These are phyloP conservation scores for Beta macrorhiza DNA, from an alignment of 179 eudicot genomes.

Conservation along the genomic window DNA sequence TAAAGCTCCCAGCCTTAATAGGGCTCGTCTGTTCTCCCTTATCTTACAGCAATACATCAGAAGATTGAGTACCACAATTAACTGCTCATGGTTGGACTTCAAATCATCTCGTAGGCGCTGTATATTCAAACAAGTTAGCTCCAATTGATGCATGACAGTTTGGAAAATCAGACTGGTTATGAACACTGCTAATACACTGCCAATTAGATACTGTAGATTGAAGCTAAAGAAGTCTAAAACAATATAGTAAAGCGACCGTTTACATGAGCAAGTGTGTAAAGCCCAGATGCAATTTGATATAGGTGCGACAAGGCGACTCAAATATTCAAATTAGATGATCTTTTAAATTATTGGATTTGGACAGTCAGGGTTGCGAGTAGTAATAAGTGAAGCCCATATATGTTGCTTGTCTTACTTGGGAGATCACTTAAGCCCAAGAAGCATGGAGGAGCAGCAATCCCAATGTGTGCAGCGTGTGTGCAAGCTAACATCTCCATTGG, in stretches of 20 bases:
- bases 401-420: too few species aligned
- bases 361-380: too few species aligned
- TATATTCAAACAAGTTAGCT: constrained; percentile 19
- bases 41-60: constrained; percentile 95
- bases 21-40: constrained; percentile 86
- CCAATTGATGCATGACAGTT: not conserved
- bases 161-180: not conserved
- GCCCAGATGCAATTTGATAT: too few species aligned
- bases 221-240: not conserved
- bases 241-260: too few species aligned
- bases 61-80: constrained; percentile 85
- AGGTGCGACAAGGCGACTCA: too few species aligned
- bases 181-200: not conserved
- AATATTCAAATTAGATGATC: too few species aligned
- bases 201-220: not conserved
- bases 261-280: not conserved
- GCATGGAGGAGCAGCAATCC: too few species aligned
- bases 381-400: too few species aligned
- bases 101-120: constrained; percentile 87
- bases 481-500: too few species aligned
- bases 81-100: constrained; percentile 93
- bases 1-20: constrained; percentile 77
- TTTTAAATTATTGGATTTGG: too few species aligned
- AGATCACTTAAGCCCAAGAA: too few species aligned
- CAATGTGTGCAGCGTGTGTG: too few species aligned